Base-by-base conservation (phyloP, 23 red algal genomes). In the Gracilariopsis chorda region DNA sequence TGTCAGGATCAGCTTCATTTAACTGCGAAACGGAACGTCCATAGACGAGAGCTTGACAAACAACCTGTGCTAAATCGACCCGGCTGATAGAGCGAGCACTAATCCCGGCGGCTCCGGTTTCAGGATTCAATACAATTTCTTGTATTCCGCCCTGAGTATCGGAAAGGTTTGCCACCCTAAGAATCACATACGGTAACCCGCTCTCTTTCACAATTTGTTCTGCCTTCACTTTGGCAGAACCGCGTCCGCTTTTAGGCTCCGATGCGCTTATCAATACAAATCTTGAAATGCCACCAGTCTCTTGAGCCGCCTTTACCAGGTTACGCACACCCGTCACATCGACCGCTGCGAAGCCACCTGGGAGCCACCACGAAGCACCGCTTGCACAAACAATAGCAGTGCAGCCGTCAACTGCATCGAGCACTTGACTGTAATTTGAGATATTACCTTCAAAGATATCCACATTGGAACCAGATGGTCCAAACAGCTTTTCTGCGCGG, bases 391-490 rank as follows among this genome's bases (percentile, higher is more conserved):
- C 86, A 40, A 90, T 49, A 78, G 51, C 86, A 21, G 23, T 68
- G 57, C 65, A 21, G 23, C 86, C 86, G 17, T 90, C 73, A 64
- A 90, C 86, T 17, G 86, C 86, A 42, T 78, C 72, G 5, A 36
- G 48, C 4, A 90, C 71, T n/a, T 78, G n/a, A 16, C 52, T 35
- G 40, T 61, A 68, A 46, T 80, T 44, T 41, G 44, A 21, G 14
- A 90, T 19, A 37, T 80, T 48, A 23, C 86, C 86, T 48, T 90
- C 51, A 37, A 90, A 90, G 36, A 90, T 46, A 52, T 90, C 86
- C 10, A 94, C 70, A 59, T 94, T 94, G 29, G 83, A 75, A 27
- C 92, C 92, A 1, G 73, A 82, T 35, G 85, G 92, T 4, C 92
- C 92, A 40, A 94, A 94, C 29, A 94, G 44, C 41, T 83, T 69